Evolutionary conservation across 2,329 filamentous ascomycete species (phyloP).

Genomic region (Trichophaea hybrida): DNA sequence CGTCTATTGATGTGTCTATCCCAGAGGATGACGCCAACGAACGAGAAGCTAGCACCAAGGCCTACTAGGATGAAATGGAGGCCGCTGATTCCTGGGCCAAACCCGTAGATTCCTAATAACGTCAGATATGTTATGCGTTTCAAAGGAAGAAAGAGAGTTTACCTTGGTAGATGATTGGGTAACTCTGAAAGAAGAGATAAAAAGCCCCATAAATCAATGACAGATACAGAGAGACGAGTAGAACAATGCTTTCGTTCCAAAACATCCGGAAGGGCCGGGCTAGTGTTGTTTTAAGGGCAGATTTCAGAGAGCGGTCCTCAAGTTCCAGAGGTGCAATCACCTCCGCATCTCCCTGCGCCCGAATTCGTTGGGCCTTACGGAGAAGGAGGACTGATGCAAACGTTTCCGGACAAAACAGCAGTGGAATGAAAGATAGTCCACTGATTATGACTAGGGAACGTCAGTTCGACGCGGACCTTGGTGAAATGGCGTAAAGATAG

Average conservation of each 20-base stretch:
- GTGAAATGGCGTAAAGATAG: no score
- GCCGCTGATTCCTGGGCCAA: conserved; percentile 42
- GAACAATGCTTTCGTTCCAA: conserved; percentile 28
- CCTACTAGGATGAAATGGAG: conserved; percentile 56
- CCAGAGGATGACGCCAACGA: conserved; percentile 50
- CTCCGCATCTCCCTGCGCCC: conserved; percentile 7
- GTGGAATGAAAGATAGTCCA: conserved; percentile 30
- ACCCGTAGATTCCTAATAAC: conserved; percentile 28
- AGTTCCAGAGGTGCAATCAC: conserved; percentile 19
- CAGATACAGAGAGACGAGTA: conserved; percentile 28
- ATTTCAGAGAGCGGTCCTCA: conserved; percentile 15
- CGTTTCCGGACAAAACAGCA: conserved; percentile 20
- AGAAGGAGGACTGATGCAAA: conserved; percentile 21
- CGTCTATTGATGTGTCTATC: conserved; percentile 45
- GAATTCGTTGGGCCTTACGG: conserved; percentile 12
- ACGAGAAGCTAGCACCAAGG: conserved; percentile 44
- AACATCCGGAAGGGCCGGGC: conserved; percentile 29
- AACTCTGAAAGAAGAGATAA: conserved; percentile 29
- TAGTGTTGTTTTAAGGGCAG: conserved; percentile 24
- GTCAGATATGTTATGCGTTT: conserved; percentile 7
- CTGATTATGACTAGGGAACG: conserved; percentile 44
- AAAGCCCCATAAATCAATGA: conserved; percentile 30
- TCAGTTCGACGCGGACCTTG: no score
- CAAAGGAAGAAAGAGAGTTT: not conserved
- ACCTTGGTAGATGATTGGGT: conserved; percentile 25